Evolutionary conservation across 1,284 basidiomycete species (phyloP).

Genomic region (Cryptococcus maquisensis): DNA sequence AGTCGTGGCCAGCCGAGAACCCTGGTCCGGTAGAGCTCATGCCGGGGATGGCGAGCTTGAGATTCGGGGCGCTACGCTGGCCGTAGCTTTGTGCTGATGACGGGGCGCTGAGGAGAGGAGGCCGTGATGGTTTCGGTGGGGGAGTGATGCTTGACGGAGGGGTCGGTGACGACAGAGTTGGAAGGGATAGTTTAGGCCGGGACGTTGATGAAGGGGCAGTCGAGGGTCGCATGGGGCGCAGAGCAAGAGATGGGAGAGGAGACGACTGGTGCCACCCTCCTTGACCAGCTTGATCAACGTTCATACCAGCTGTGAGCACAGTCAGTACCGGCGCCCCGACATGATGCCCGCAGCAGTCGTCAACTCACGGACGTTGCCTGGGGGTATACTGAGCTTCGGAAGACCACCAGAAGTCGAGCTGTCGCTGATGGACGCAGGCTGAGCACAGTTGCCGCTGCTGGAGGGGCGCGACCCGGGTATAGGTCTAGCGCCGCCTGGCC

Average conservation of each 20-base stretch:
- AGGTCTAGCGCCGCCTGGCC: conserved; percentile 30
- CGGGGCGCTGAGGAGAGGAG: conserved; percentile 23
- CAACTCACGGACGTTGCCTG: conserved; percentile 48
- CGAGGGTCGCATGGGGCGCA: conserved; percentile 18
- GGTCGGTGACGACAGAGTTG: conserved; percentile 16
- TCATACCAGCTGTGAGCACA: conserved; percentile 35
- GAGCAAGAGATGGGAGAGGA: conserved; percentile 29
- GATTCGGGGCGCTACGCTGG: conserved; percentile 23
- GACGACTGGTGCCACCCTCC: conserved; percentile 42
- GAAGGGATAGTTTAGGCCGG: conserved; percentile 34
- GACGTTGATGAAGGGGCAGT: conserved; percentile 19
- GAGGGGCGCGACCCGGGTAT: conserved; percentile 11
- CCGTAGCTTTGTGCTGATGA: conserved; percentile 3
- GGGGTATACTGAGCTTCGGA: conserved; percentile 40
- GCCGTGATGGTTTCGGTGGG: conserved; percentile 6
- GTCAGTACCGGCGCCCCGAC: not conserved
- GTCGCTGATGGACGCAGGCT: not conserved
- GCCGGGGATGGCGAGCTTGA: conserved; percentile 41
- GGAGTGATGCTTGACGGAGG: conserved; percentile 8
- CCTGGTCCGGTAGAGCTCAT: conserved; percentile 4
- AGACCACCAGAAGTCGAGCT: not conserved
- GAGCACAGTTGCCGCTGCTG: conserved; percentile 3
- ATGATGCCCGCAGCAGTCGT: not conserved
- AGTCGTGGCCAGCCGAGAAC: conserved; percentile 16
- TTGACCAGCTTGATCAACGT: conserved; percentile 43